Conservation (phyloP, 2,329 filamentous ascomycete genomes). For the Parascedosporium putredinis region DNA sequence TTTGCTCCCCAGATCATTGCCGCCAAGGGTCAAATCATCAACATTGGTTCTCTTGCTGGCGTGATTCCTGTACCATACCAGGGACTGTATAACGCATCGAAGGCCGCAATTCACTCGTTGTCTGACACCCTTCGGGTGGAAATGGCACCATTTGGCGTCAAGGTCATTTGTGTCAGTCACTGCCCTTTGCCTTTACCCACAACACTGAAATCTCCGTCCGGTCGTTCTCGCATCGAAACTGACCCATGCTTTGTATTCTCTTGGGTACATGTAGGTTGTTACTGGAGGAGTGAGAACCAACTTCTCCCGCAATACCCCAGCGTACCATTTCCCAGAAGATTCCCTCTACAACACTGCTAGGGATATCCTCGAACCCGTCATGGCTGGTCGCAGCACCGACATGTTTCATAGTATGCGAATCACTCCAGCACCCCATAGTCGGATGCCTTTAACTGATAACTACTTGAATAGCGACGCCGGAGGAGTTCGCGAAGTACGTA, state of each 20-base stretch:
- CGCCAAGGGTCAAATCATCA: slow-evolving; percentile 24
- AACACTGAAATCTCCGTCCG: too few relatives aligned
- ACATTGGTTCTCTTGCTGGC: slow-evolving; percentile 28
- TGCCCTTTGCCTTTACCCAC: too few relatives aligned
- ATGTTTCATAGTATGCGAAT: not conserved
- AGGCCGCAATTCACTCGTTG: slow-evolving; percentile 28
- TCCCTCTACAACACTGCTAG: slow-evolving; percentile 14
- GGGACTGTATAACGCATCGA: slow-evolving; percentile 30
- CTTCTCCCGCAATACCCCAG: slow-evolving; percentile 26
- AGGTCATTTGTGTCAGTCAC: slow-evolving; percentile 20
- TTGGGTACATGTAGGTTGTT: too few relatives aligned
- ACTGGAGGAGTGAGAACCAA: slow-evolving; percentile 22
- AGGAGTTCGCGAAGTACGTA: slow-evolving; percentile 13
- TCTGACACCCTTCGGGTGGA: slow-evolving; percentile 30
- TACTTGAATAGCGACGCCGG: slow-evolving; percentile 11
- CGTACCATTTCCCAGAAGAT: slow-evolving; percentile 26
- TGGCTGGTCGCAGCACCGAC: slow-evolving; percentile 7
- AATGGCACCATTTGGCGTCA: slow-evolving; percentile 23
- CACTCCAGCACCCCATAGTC: too few relatives aligned
- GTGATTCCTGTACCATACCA: slow-evolving; percentile 23
- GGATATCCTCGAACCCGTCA: slow-evolving; percentile 11
- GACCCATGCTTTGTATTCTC: too few relatives aligned
- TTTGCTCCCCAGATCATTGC: slow-evolving; percentile 27
- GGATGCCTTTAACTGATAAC: slow-evolving; percentile 2
- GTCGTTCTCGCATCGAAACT: too few relatives aligned